Conservation (phyloP, 2,329 filamentous ascomycete genomes). For the Fusarium nanum region DNA sequence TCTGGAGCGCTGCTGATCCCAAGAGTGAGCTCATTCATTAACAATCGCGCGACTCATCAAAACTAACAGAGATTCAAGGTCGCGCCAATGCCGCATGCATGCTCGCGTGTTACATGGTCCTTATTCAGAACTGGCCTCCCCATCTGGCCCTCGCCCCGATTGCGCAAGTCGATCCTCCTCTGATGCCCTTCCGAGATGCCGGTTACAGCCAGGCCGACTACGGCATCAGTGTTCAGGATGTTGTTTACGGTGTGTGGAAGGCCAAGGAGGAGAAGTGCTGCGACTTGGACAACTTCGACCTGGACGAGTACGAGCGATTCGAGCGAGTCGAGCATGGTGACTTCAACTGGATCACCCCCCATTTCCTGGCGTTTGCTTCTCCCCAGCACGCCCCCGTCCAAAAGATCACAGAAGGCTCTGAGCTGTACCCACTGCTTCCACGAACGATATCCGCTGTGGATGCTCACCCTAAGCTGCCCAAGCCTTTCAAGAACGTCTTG, state of each 20-base stretch:
- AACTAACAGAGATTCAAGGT: slow-evolving; percentile 60
- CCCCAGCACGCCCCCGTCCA: slow-evolving; percentile 84
- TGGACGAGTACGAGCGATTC: slow-evolving; percentile 96
- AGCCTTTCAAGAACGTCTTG: slow-evolving; percentile 95
- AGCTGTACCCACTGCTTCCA: slow-evolving; percentile 79
- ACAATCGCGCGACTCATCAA: neutral
- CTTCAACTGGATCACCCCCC: slow-evolving; percentile 98
- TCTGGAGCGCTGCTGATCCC: slow-evolving; percentile 93
- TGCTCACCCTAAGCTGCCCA: slow-evolving; percentile 75
- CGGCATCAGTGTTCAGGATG: slow-evolving; percentile 92
- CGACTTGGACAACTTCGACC: slow-evolving; percentile 90
- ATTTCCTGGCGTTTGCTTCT: slow-evolving; percentile 96
- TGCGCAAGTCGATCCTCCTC: slow-evolving; percentile 93
- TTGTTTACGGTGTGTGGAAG: slow-evolving; percentile 98
- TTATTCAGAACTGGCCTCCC: slow-evolving; percentile 97
- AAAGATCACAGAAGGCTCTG: slow-evolving; percentile 77
- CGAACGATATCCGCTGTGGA: slow-evolving; percentile 80
- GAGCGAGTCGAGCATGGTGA: slow-evolving; percentile 98
- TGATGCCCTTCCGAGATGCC: slow-evolving; percentile 99
- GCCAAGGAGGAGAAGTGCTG: slow-evolving; percentile 96
- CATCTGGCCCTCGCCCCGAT: slow-evolving; percentile 95
- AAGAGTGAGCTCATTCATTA: slow-evolving; percentile 72
- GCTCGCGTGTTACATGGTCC: slow-evolving; percentile 97
- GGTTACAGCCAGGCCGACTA: slow-evolving; percentile 99
- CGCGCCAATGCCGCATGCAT: slow-evolving; percentile 95